phyloP scores from a whole-genome alignment of 768 basidiomycete genomes.

The Lactarius hengduanensis region DNA sequence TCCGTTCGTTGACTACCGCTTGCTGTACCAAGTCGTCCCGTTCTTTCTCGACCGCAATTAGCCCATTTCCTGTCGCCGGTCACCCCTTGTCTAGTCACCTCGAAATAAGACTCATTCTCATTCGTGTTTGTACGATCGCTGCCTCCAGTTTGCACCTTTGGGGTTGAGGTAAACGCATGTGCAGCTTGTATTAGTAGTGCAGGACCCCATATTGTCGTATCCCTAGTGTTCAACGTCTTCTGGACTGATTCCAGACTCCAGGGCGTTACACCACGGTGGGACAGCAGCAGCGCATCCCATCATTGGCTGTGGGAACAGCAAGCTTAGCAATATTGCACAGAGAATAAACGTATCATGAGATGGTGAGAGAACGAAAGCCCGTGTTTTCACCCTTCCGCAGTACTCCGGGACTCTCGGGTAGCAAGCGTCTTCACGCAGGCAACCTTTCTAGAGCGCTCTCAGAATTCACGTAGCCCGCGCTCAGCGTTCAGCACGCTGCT shows the following conservation, averaged over 20 bases:
- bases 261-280: neutral
- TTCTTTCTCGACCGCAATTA: neutral
- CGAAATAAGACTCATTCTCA: neutral
- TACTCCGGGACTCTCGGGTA: neutral
- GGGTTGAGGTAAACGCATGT: too few relatives aligned
- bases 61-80: neutral
- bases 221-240: neutral
- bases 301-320: neutral
- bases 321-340: neutral
- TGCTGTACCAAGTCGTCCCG: neutral
- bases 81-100: neutral
- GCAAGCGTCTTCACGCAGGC: neutral
- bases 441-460: neutral
- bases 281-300: neutral
- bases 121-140: neutral
- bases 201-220: neutral
- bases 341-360: neutral
- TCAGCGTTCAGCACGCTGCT: neutral
- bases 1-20: neutral
- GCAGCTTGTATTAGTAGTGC: neutral
- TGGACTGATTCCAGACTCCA: too few relatives aligned
- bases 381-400: neutral
- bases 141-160: neutral
- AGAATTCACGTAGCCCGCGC: neutral
- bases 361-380: neutral